Base-by-base conservation (phyloP, 2,329 filamentous ascomycete species). In the Helicocarpus griseus region DNA sequence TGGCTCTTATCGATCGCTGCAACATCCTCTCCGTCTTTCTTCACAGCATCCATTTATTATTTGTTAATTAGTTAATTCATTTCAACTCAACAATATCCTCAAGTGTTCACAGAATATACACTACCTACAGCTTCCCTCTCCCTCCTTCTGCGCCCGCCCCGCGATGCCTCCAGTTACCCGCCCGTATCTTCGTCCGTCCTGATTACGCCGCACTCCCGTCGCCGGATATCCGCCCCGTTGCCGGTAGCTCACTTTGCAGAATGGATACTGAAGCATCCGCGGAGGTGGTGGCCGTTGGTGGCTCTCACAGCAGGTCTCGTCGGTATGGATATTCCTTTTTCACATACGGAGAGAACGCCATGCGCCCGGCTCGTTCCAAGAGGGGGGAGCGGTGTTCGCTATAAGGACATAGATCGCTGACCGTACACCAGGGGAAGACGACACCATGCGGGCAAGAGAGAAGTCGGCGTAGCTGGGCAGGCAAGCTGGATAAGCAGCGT, bases 401-500 rank as follows among this genome's bases (percentile, higher is more conserved):
- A 36, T 24, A 17, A 35, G 17, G 9, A 14, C 17, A 36, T 3
- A 19, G 19, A 21, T 24, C 19, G 31, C 49, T 47, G 21, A 36
- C 29, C 13, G 8, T 24, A 7, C 17, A 26, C 11, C 5, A 47
- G 44, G 31, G 44, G 36, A 53, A 70, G 68, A 54, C 64, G 65
- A 56, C 58, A 55, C 54, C 54, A 40, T n/a, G 55, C 82, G 63
- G 80, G 78, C 57, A 83, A 85, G 61, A 89, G 89, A 71, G 82
- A 86, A 68, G 79, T 77, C 52, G 85, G 85, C 48, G 65, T 71
- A 39, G 70, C 69, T 54, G 90, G 93, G 50, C 81, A 90, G 64
- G 93, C 93, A 60, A 86, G 87, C 60, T 95, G 87, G 82, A 69
- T 85, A 50, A 95, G 89, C 73, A 95, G 90, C 66, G 86, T 93